A percentile compares a stretch with the other conserved stretches of the same genome.
Conservation (phyloP, 441 rosid species). For the Pelargonium australe region DNA sequence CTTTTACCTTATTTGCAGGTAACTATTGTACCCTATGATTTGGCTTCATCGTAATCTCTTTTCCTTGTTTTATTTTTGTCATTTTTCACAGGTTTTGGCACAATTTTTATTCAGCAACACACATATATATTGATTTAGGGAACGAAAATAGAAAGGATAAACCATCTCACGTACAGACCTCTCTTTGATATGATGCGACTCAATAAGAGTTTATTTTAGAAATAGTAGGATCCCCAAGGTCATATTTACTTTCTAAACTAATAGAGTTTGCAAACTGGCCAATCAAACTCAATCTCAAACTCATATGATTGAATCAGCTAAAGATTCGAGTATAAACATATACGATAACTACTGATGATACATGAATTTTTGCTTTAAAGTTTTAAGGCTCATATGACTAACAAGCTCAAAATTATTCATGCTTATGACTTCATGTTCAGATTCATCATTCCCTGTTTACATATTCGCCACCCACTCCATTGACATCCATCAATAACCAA, state of each 20-base stretch:
- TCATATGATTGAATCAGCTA: background rate
- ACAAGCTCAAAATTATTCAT: too few species aligned
- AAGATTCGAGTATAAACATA: background rate
- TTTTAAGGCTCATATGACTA: too few species aligned
- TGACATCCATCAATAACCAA: too few species aligned
- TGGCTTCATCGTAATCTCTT: background rate
- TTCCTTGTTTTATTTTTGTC: background rate
- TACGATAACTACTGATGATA: too few species aligned
- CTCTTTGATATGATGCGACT: too few species aligned
- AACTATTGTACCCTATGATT: too few species aligned
- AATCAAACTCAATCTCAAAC: background rate
- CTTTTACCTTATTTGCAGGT: too few species aligned
- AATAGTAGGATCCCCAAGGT: background rate
- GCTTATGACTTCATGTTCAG: too few species aligned
- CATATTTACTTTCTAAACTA: background rate
- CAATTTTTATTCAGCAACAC: background rate
- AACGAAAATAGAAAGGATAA: too few species aligned
- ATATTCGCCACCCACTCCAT: too few species aligned
- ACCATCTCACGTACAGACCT: too few species aligned
- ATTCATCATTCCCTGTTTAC: too few species aligned
- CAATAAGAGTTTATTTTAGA: background rate
- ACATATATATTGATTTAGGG: background rate
- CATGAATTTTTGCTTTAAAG: background rate
- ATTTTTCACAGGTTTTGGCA: background rate
- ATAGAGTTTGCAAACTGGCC: background rate